Evolutionary conservation across 2,329 filamentous ascomycete species (phyloP).

Genomic region (Dactylellina cionopaga): DNA sequence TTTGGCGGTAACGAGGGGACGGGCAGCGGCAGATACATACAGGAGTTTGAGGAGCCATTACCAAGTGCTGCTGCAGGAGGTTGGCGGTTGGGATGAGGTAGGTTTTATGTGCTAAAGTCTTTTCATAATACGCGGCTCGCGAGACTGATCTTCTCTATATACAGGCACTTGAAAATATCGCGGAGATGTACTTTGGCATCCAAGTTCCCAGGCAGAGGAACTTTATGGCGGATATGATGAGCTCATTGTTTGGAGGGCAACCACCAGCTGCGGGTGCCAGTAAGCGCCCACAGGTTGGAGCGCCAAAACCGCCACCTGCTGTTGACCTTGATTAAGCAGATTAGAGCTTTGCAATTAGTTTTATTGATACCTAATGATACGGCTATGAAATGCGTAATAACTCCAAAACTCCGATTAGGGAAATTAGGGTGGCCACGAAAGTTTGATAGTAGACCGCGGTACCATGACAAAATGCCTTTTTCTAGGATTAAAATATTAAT

Average conservation of each 20-base stretch:
- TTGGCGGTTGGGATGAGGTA: constrained; percentile 77
- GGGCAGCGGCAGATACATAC: constrained; percentile 76
- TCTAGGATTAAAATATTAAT: too few relatives aligned
- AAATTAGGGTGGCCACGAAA: too few relatives aligned
- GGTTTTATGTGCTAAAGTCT: too few relatives aligned
- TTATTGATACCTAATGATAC: constrained; percentile 11
- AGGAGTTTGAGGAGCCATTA: constrained; percentile 85
- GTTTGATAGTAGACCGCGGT: too few relatives aligned
- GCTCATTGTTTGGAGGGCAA: constrained; percentile 78
- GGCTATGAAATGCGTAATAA: too few relatives aligned
- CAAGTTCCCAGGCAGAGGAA: constrained; percentile 88
- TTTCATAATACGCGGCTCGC: constrained; percentile 1
- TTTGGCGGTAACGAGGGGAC: constrained; percentile 81
- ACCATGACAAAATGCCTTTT: too few relatives aligned
- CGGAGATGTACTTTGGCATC: constrained; percentile 97
- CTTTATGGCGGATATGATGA: constrained; percentile 96
- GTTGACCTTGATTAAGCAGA: constrained; percentile 51
- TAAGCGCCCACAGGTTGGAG: constrained; percentile 51
- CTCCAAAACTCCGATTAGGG: background rate
- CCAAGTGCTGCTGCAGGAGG: constrained; percentile 78
- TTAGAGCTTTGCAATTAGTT: background rate
- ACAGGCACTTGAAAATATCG: constrained; percentile 79
- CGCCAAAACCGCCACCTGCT: constrained; percentile 37
- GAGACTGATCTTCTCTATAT: too few relatives aligned
- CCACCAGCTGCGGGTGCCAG: constrained; percentile 60